Evolutionary conservation across 257 asterid genomes (phyloP), one percentile per base, ranked within the genome.

Genomic region (Catharanthus roseus): DNA sequence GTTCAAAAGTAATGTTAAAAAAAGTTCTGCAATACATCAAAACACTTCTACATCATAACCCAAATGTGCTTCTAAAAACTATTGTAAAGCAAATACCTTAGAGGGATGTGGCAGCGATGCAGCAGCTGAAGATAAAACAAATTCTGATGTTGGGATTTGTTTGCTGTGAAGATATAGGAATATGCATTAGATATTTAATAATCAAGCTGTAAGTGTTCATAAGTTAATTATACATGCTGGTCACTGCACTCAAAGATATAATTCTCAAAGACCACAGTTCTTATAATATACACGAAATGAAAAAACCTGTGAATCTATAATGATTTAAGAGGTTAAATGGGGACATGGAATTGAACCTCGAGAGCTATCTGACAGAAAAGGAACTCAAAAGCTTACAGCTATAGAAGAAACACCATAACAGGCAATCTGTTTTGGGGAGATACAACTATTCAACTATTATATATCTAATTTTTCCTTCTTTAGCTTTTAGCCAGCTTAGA

Each of bases 21-120:
- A 1, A 34, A 65, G 28, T 45, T 3, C 42, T 34, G 56, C 11
- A 24, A 12, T 56, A 1, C 42, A 39, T 55, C 28, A 56, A 69
- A 54, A 33, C 41, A 28, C 23, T 42, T 26, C 11, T 18, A 33
- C n/a, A 21, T 10, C 51, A n/a, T 10, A 41, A 45, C 45, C 13
- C 45, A n/a, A 36, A 36, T 24, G 16, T 10, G 31, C 49, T 21
- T 0, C 13, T 42, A 36, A 38, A 16, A 9, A 6, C 54, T 65
- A 61, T 36, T n/a, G 42, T 39, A 44, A 56, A 54, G 55, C 5
- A 63, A 69, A 70, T 88, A 91, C 99, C 99, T 93, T 88, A 69
- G 95, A 77, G 44, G 97, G 97, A 82, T 85, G 96, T 38, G 89
- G 89, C 79, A 89, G 69, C 66, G 82, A 58, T 79, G 91, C 89